Percentiles rank a stretch among this genome's conserved stretches.
Evolutionary conservation across 306 rosid genomes (phyloP).

Genomic region (Macrotyloma uniflorum): DNA sequence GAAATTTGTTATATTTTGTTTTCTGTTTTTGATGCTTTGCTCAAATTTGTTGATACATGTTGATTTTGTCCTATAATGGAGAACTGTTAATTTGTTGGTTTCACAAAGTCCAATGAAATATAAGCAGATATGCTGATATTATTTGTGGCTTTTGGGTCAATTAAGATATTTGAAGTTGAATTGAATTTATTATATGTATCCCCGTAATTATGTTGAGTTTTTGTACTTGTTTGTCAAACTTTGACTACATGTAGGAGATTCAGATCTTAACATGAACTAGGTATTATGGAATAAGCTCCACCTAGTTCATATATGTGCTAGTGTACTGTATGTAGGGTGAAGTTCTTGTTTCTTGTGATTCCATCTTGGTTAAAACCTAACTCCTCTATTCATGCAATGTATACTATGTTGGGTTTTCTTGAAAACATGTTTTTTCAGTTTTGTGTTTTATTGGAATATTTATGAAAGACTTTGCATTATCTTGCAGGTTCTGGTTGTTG

Average conservation of each 20-base stretch:
- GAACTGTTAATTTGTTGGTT: slow-evolving; percentile 4
- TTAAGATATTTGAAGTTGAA: neutral
- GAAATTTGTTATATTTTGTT: neutral
- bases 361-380: neutral
- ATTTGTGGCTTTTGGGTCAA: neutral
- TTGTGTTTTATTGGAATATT: neutral
- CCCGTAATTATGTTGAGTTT: neutral
- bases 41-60: neutral
- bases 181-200: too few species aligned
- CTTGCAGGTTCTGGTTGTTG: slow-evolving; percentile 94
- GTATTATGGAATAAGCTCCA: neutral
- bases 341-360: neutral
- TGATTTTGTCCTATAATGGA: neutral
- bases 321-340: neutral
- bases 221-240: slow-evolving; percentile 3
- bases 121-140: neutral
- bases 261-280: neutral
- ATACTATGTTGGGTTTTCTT: neutral
- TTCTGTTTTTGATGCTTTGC: neutral
- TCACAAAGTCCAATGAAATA: neutral
- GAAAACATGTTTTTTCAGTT: neutral
- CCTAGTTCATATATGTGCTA: neutral
- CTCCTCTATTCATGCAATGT: neutral
- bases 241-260: neutral
- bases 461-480: slow-evolving; percentile 13